A percentile compares a stretch with the other conserved stretches of the same genome.
These are phyloP conservation scores for Curvularia spicifera DNA, from an alignment of 2,329 filamentous ascomycete genomes.

Conservation along the genomic window DNA sequence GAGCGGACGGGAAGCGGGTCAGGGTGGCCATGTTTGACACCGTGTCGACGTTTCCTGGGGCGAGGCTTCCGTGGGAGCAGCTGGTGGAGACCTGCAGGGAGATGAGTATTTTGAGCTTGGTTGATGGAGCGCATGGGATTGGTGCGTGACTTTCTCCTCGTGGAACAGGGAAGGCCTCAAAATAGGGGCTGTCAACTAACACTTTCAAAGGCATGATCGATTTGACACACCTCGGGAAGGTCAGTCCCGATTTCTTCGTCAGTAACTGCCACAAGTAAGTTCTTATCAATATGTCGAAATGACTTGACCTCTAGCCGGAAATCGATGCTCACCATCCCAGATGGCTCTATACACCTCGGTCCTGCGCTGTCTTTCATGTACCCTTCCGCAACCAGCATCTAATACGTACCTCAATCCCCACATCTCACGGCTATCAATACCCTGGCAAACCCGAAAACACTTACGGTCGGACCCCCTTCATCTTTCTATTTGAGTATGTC, in stretches of 20 bases:
- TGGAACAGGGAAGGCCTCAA: no score
- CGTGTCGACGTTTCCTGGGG: not conserved
- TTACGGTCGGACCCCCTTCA: not conserved
- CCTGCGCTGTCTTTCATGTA: not conserved
- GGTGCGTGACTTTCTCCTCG: not conserved
- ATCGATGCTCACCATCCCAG: not conserved
- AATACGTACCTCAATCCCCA: not conserved
- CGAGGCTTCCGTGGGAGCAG: not conserved
- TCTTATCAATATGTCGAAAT: not conserved
- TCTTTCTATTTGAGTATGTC: not conserved
- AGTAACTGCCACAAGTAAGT: constrained; percentile 3
- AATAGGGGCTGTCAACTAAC: not conserved
- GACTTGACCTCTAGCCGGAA: not conserved
- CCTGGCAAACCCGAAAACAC: not conserved
- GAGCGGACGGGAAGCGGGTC: not conserved
- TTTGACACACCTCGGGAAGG: not conserved
- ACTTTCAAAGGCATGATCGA: not conserved
- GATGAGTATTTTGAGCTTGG: not conserved
- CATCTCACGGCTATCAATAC: not conserved
- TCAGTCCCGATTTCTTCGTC: not conserved
- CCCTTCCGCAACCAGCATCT: not conserved
- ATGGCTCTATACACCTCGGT: not conserved
- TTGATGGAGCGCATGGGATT: not conserved
- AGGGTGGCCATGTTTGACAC: not conserved
- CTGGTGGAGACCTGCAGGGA: not conserved